Evolutionary conservation across 129 eudicot species (phyloP).

Genomic region (sunflower (Helianthus annuus)): HanXRQr2.0-SUNRISE NC_035449.2:49059509-49060008

Average conservation of each 20-base stretch:
- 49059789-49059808: constrained; percentile 74
- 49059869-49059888: constrained; percentile 2
- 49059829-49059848: constrained; percentile 1
- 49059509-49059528: too few relatives aligned
- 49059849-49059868: not conserved
- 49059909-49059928: constrained; percentile 81
- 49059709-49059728: not conserved
- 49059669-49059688: not conserved
- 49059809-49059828: constrained; percentile 79
- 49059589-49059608: too few relatives aligned
- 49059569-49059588: too few relatives aligned
- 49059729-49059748: not conserved
- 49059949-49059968: constrained; percentile 73
- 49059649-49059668: too few relatives aligned
- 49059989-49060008: not conserved
- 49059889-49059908: constrained; percentile 63
- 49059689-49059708: not conserved
- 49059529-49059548: too few relatives aligned
- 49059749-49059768: constrained; percentile 71
- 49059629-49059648: too few relatives aligned
- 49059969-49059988: not conserved
- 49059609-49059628: too few relatives aligned
- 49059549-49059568: too few relatives aligned
- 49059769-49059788: constrained; percentile 74
- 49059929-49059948: constrained; percentile 90